A percentile compares a stretch with the other conserved stretches of the same genome.
These are phyloP conservation scores for Xylaria sp. DNA, from an alignment of 2,329 filamentous ascomycete species.

Conservation along the genomic window DNA sequence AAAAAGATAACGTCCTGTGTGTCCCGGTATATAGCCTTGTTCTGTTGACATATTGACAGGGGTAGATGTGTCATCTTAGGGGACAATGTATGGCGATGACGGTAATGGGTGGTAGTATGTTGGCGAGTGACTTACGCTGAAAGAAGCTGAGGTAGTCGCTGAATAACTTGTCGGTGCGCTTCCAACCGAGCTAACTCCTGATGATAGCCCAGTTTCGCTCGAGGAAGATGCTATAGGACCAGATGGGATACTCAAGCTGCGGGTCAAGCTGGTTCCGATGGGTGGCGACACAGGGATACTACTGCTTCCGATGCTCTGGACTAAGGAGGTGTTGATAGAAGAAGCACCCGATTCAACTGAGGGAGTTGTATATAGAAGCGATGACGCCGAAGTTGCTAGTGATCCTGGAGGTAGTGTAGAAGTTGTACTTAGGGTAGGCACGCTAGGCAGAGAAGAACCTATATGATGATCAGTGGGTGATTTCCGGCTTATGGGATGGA, in stretches of 20 bases:
- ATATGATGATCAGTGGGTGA: constrained; percentile 6
- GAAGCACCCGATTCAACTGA: not conserved
- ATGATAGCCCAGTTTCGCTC: constrained; percentile 13
- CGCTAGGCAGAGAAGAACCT: constrained; percentile 20
- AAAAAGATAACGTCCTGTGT: not conserved
- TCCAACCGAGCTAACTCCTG: constrained; percentile 11
- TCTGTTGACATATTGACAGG: not conserved
- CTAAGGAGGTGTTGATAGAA: constrained; percentile 21
- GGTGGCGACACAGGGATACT: constrained; percentile 12
- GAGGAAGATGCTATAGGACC: constrained; percentile 12
- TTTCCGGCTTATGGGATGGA: not conserved
- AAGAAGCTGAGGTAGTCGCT: constrained; percentile 9
- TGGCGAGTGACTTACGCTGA: constrained; percentile 26
- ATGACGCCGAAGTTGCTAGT: not conserved
- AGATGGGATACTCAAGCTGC: constrained; percentile 3
- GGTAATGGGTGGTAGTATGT: not conserved
- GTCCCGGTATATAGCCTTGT: not conserved
- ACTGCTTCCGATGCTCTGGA: constrained; percentile 28
- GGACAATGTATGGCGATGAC: not conserved
- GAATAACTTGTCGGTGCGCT: constrained; percentile 7
- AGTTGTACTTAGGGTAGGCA: not conserved
- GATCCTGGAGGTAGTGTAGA: constrained; percentile 5
- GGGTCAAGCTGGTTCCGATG: constrained; percentile 22
- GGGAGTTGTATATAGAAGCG: constrained; percentile 3
- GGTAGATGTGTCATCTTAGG: not conserved